These are phyloP conservation scores for Monosporascus sp. DNA, from an alignment of 2,329 filamentous ascomycete species.

Conservation along the genomic window DNA sequence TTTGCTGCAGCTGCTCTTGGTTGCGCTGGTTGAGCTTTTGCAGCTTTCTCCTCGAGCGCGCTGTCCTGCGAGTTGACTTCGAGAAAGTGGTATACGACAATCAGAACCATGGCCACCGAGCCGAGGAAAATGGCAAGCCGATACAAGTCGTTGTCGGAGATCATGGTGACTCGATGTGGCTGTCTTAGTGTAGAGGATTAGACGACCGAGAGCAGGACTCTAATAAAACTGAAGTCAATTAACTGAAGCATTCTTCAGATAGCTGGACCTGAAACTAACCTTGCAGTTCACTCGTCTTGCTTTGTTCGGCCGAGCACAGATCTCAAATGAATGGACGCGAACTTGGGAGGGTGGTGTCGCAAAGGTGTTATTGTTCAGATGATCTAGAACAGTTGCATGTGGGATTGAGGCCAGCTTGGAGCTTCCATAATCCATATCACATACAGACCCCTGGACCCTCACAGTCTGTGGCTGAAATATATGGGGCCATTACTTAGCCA, in stretches of 20 bases:
- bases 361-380: background rate
- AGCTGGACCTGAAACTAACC: background rate
- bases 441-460: background rate
- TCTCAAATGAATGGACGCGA: background rate
- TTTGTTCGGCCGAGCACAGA: background rate
- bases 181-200: background rate
- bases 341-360: slow-evolving; percentile 1
- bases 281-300: background rate
- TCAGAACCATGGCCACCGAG: slow-evolving; percentile 81
- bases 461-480: slow-evolving; percentile 9
- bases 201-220: background rate
- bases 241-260: background rate
- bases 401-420: slow-evolving; percentile 28
- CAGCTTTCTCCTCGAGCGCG: slow-evolving; percentile 19
- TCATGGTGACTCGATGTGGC: slow-evolving; percentile 59
- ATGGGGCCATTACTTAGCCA: background rate
- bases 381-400: slow-evolving; percentile 1
- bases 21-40: slow-evolving; percentile 22
- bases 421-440: slow-evolving; percentile 13
- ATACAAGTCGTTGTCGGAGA: slow-evolving; percentile 89
- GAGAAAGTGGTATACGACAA: slow-evolving; percentile 92
- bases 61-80: slow-evolving; percentile 71
- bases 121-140: slow-evolving; percentile 89
- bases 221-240: background rate
- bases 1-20: slow-evolving; percentile 18